Base-by-base conservation (phyloP, 805 yeast genomes). In the Ogataea corticis region DNA sequence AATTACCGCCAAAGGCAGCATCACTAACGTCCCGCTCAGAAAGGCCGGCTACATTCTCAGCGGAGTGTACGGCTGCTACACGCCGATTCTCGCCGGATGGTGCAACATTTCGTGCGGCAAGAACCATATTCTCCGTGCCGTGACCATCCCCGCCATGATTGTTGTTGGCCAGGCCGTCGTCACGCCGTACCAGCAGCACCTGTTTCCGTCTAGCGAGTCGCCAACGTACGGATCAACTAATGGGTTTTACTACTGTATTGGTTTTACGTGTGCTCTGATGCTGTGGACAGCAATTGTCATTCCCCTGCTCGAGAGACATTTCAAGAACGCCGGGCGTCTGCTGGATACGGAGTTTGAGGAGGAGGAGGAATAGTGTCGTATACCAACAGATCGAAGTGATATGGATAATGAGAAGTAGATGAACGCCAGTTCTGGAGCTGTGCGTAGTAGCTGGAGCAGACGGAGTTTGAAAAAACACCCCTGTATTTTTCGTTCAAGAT, bases 31-130 rank as follows among this genome's bases (percentile, higher is more conserved):
- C n/a, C 49, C 54, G 13, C 27, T 56, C n/a, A 54, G 59, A 35
- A 46, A 55, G 30, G 55, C 55, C 23, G 65, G 61, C 15, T 61
- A 51, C 44, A 49, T 46, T 25, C 33, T 61, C 30, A 46, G 49
- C 27, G 60, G 58, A 43, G 58, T 51, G 9, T 54, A 56, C 36
- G 58, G 58, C 52, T 80, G 84, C 29, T 84, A 82, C 3, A 85
- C 81, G 49, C 76, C 86, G 0, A 70, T 76, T 0, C 76, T 77
- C 58, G 77, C 82, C 41, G 77, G 85, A 0, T 81, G 86, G 85
- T 83, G 83, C 2, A 80, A 81, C 52, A 67, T 77, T 38, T 77
- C 79, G 1, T 77, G 83, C 49, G 54, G 55, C 12, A 53, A 52
- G 13, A 51, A 56, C 41, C 62, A 57, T 17, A 48, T 51, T 25